Evolutionary conservation across 441 rosid genomes (phyloP).

Genomic region (Monsonia emarginata): DNA sequence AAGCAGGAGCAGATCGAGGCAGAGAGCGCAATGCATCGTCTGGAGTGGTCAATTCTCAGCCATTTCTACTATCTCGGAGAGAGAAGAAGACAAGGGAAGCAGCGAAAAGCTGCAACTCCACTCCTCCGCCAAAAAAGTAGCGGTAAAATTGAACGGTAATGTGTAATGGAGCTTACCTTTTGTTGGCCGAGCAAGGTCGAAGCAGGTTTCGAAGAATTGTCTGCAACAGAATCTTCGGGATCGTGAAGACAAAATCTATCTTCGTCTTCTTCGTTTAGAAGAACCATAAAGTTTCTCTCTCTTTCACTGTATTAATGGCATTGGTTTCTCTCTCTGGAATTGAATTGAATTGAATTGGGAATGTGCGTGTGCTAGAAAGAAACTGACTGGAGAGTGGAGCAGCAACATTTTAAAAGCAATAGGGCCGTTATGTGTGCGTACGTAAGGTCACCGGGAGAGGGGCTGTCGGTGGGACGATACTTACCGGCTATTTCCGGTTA

Average conservation of each 20-base stretch:
- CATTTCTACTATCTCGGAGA: background rate
- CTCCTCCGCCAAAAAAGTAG: background rate
- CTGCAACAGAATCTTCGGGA: background rate
- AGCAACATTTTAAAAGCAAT: conserved; percentile 21
- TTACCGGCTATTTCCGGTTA: conserved; percentile 26
- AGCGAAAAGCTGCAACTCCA: background rate
- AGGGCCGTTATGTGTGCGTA: conserved; percentile 1
- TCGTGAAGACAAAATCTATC: background rate
- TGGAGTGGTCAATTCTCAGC: background rate
- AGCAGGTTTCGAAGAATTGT: background rate
- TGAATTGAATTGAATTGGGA: too few relatives aligned
- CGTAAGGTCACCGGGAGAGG: conserved; percentile 16
- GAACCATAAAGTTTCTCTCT: background rate
- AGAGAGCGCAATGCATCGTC: background rate
- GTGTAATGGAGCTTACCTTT: background rate
- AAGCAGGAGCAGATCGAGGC: background rate
- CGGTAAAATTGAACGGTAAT: background rate
- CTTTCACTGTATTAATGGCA: background rate
- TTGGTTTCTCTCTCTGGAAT: background rate
- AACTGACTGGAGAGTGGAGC: background rate
- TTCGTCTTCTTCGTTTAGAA: too few relatives aligned
- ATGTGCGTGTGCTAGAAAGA: background rate
- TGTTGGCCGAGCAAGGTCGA: background rate
- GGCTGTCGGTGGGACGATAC: conserved; percentile 30
- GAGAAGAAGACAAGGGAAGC: background rate